These are phyloP conservation scores for Neonectria neomacrospora DNA, from an alignment of 2,329 filamentous ascomycete species.

Conservation along the genomic window DNA sequence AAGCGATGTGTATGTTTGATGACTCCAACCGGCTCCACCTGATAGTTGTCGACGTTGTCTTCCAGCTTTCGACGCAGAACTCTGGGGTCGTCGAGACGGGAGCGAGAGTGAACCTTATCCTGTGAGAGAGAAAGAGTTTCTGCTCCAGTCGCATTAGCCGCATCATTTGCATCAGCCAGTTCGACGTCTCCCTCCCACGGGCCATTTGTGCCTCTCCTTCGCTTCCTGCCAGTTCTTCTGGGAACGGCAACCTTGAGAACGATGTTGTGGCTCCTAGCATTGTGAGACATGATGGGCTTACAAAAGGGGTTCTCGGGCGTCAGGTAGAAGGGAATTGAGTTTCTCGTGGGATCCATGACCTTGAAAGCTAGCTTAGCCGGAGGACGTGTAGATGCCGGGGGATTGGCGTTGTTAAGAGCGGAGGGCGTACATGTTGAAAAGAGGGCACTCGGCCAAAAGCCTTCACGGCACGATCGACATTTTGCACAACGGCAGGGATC, in stretches of 20 bases:
- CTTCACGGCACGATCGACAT: constrained; percentile 55
- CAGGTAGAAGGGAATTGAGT: constrained; percentile 75
- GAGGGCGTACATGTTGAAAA: constrained; percentile 51
- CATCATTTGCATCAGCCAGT: constrained; percentile 43
- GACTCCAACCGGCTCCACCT: constrained; percentile 75
- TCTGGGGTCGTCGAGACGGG: constrained; percentile 63
- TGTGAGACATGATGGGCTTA: constrained; percentile 81
- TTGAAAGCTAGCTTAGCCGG: constrained; percentile 44
- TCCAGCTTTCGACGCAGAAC: constrained; percentile 71
- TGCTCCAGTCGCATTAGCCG: constrained; percentile 44
- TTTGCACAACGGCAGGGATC: constrained; percentile 56
- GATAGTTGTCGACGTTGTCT: constrained; percentile 76
- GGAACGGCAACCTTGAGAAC: constrained; percentile 89
- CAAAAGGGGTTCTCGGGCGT: constrained; percentile 83
- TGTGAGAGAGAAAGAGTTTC: constrained; percentile 25
- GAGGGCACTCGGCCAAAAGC: constrained; percentile 55
- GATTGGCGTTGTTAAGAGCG: not conserved
- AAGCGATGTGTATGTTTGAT: constrained; percentile 88
- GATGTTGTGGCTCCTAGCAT: constrained; percentile 81
- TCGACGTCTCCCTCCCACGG: constrained; percentile 66
- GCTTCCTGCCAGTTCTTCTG: constrained; percentile 84
- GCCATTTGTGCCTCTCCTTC: constrained; percentile 80
- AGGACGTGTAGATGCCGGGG: not conserved
- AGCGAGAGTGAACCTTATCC: constrained; percentile 54
- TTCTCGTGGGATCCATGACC: constrained; percentile 60